These are phyloP conservation scores for Avena insularis DNA, from an alignment of 176 grass and related monocot genomes.

Conservation along the genomic window DNA sequence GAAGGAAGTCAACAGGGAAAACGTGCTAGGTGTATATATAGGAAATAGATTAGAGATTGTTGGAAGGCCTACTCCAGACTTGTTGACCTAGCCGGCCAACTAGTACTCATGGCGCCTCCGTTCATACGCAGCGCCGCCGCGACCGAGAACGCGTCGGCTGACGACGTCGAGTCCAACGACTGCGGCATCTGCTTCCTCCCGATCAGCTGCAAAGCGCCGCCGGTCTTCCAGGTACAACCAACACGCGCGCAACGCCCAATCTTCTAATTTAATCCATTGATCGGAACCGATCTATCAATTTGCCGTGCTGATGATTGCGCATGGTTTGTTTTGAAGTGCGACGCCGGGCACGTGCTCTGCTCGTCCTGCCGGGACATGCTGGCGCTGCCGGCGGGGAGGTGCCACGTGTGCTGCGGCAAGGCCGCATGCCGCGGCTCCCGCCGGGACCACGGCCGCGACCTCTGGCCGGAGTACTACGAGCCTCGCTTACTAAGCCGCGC, in stretches of 20 bases:
- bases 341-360: constrained; percentile 32
- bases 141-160: background rate
- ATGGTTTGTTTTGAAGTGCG: constrained; percentile 20
- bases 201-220: background rate
- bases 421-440: background rate
- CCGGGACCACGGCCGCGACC: background rate
- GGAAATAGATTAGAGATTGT: background rate
- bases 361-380: constrained; percentile 14
- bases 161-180: background rate
- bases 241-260: background rate
- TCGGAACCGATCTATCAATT: background rate
- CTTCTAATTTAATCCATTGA: background rate
- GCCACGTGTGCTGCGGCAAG: constrained; percentile 27
- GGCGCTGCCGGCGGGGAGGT: background rate
- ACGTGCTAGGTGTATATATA: too few relatives aligned
- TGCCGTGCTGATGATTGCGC: background rate
- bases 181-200: constrained; percentile 30
- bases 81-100: background rate
- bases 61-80: background rate
- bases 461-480: constrained; percentile 22
- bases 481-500: background rate
- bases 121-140: background rate
- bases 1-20: background rate
- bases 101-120: background rate
- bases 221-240: background rate